These are phyloP conservation scores for Plasmopara viticola DNA, from an alignment of 352 stramenopile species.

Conservation along the genomic window DNA sequence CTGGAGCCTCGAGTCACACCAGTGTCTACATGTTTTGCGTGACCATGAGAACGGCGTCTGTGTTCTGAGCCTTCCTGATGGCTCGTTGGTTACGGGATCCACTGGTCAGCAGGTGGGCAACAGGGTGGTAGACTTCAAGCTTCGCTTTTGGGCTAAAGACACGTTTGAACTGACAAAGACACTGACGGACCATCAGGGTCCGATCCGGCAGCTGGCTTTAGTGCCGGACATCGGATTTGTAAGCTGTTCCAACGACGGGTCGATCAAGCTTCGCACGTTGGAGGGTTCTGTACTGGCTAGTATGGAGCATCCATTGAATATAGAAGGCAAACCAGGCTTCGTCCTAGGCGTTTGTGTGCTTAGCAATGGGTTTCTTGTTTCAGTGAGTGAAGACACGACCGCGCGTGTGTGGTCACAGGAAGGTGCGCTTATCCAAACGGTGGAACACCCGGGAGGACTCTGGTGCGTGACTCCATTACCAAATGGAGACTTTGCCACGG, in stretches of 20 bases:
- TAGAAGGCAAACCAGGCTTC: conserved; percentile 79
- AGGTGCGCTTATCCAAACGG: conserved; percentile 56
- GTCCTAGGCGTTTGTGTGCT: conserved; percentile 68
- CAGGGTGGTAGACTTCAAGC: conserved; percentile 65
- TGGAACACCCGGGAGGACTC: conserved; percentile 78
- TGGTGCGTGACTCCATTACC: conserved; percentile 78
- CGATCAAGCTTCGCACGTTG: conserved; percentile 57
- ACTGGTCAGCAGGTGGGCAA: conserved; percentile 75
- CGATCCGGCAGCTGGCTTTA: conserved; percentile 63
- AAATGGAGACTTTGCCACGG: conserved; percentile 89
- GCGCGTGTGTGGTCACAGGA: conserved; percentile 63
- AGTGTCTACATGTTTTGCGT: conserved; percentile 51
- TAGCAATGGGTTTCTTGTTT: conserved; percentile 49
- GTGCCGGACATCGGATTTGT: conserved; percentile 69
- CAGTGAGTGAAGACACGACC: conserved; percentile 79
- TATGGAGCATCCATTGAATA: conserved; percentile 74
- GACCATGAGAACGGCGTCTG: conserved; percentile 83
- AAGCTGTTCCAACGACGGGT: conserved; percentile 82
- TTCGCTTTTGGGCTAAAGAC: conserved; percentile 68
- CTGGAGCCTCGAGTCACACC: conserved; percentile 49
- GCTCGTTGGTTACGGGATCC: conserved; percentile 64
- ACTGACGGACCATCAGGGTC: conserved; percentile 53
- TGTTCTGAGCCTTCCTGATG: conserved; percentile 56
- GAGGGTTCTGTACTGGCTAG: conserved; percentile 52
- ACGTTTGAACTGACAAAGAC: conserved; percentile 44